These are phyloP conservation scores for Seminavis robusta DNA, from an alignment of 108 stramenopile species.

Conservation along the genomic window DNA sequence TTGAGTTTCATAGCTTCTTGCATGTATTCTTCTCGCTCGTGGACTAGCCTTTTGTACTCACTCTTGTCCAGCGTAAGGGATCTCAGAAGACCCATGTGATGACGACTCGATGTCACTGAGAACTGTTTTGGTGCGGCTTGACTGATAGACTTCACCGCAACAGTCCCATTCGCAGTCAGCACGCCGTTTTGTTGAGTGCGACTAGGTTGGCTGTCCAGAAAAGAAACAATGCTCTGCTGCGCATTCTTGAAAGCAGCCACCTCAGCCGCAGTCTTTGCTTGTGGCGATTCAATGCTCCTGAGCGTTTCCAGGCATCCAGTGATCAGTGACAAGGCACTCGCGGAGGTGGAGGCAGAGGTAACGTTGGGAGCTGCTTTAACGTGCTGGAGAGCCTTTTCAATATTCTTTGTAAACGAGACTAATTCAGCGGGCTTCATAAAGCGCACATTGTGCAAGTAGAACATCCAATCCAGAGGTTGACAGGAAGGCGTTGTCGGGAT, in stretches of 20 bases:
- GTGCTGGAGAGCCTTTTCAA: slow-evolving; percentile 24
- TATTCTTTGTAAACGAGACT: slow-evolving; percentile 2
- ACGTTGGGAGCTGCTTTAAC: slow-evolving; percentile 8
- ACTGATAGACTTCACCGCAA: too few species aligned
- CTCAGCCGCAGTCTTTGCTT: not conserved
- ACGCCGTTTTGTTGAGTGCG: too few species aligned
- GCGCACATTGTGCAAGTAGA: slow-evolving; percentile 74
- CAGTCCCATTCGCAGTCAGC: too few species aligned
- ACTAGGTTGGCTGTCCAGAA: too few species aligned
- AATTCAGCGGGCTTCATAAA: too few species aligned
- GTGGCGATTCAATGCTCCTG: slow-evolving; percentile 5
- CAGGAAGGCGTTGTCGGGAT: slow-evolving; percentile 52
- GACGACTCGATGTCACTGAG: too few species aligned
- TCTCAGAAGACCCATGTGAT: slow-evolving; percentile 53
- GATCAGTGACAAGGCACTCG: slow-evolving; percentile 8
- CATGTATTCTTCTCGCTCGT: slow-evolving; percentile 75
- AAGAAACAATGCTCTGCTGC: slow-evolving; percentile 20
- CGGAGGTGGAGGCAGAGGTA: not conserved
- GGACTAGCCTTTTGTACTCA: slow-evolving; percentile 51
- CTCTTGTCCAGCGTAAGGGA: slow-evolving; percentile 35
- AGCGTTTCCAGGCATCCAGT: slow-evolving; percentile 39
- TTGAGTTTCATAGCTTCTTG: slow-evolving; percentile 66
- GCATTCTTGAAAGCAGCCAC: slow-evolving; percentile 1
- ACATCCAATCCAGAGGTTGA: slow-evolving; percentile 54
- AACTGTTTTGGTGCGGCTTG: too few species aligned